Conservation (phyloP, 2,329 filamentous ascomycete genomes). For the Claviceps capensis region DNA sequence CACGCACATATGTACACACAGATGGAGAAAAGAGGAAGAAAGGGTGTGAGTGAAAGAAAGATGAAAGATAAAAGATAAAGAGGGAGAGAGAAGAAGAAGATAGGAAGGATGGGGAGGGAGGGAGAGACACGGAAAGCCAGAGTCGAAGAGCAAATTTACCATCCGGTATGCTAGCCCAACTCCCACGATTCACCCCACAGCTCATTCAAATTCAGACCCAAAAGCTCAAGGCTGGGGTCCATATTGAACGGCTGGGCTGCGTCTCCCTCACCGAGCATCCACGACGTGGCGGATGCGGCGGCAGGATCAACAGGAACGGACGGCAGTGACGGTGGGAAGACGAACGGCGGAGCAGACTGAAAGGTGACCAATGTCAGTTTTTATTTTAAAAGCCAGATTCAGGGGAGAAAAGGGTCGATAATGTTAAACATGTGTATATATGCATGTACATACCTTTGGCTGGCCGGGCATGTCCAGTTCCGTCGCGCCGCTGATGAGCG, state of each 20-base stretch:
- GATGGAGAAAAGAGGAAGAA: too few relatives aligned
- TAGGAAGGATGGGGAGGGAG: too few relatives aligned
- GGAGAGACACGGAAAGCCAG: too few relatives aligned
- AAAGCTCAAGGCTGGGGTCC: slow-evolving; percentile 38
- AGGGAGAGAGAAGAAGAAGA: background rate
- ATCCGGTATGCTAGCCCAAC: slow-evolving; percentile 16
- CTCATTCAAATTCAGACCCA: slow-evolving; percentile 41
- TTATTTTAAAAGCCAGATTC: background rate
- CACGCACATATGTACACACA: too few relatives aligned
- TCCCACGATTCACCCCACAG: slow-evolving; percentile 40
- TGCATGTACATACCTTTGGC: slow-evolving; percentile 21
- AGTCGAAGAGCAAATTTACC: background rate
- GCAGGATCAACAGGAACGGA: slow-evolving; percentile 21
- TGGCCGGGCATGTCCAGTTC: slow-evolving; percentile 21
- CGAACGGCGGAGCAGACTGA: slow-evolving; percentile 29
- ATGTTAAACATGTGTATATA: too few relatives aligned
- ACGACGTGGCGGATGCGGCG: slow-evolving; percentile 18
- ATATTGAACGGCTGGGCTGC: slow-evolving; percentile 30
- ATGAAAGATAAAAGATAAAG: background rate
- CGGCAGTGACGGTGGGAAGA: slow-evolving; percentile 22
- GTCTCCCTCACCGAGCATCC: slow-evolving; percentile 20
- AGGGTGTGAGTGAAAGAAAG: too few relatives aligned
- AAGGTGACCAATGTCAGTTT: slow-evolving; percentile 16
- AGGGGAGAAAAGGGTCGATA: background rate
- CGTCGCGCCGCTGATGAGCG: slow-evolving; percentile 11